Base-by-base conservation (phyloP, 495 filamentous ascomycete species). In the Neurospora sublineolata region DNA sequence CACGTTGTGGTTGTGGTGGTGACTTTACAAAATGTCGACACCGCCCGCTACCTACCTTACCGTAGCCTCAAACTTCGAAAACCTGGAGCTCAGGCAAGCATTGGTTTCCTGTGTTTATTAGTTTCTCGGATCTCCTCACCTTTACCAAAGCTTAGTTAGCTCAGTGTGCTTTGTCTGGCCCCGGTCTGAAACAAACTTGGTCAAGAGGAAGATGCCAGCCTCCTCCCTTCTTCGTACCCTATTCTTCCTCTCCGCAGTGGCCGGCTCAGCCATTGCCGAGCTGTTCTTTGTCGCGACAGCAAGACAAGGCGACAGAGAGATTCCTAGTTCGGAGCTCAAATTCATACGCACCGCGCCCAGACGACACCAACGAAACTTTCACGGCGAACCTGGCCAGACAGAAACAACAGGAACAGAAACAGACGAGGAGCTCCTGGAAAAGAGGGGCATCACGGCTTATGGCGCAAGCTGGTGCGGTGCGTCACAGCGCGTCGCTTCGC, bases 391-490 rank as follows among this genome's bases (percentile, higher is more conserved):
- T 58, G n/a, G 46, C 46, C 11, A 58, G 11, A 27, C 20, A 7
- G 20, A 16, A 14, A 41, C 38, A 10, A n/a, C 20, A 11, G 42
- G 18, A 70, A 67, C 38, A 10, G 14, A 68, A 67, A 37, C 52
- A 60, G 52, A 7, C 7, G 27, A 18, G 27, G n/a, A n/a, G n/a
- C n/a, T n/a, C n/a, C 52, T 64, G 20, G 41, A 16, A 7, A 72
- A 70, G 58, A 42, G 76, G 12, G 70, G 76, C 64, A n/a, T 38
- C 27, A 68, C 77, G 71, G 76, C 74, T 72, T 77, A 75, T 69
- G 76, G 76, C 46, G 71, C 73, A 10, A 77, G 78, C 74, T 80
- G 78, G 79, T 80, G 78, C 70, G 79, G 78, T 23, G 77, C 78
- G 7, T 74, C 76, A 68, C 76, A 75, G 44, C 64, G n/a, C n/a